Percentiles rank a stretch among this genome's conserved stretches.
Evolutionary conservation across 352 stramenopile species (phyloP).

Genomic region (Phytophthora brassicae): DNA sequence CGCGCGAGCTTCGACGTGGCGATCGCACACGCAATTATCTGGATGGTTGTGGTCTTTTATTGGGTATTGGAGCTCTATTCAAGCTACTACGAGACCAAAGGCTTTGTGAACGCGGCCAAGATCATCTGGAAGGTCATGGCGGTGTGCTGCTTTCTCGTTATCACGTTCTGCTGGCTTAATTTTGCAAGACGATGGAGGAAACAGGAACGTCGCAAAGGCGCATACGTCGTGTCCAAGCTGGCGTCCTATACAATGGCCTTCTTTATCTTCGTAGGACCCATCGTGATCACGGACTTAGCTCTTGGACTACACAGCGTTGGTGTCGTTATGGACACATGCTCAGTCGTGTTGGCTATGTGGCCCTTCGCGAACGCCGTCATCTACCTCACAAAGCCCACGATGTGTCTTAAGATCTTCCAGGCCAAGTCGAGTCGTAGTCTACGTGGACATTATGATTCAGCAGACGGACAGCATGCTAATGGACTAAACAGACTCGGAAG

Average conservation of each 20-base stretch:
- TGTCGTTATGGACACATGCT: slow-evolving; percentile 42
- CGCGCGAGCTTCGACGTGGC: slow-evolving; percentile 66
- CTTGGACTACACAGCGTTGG: slow-evolving; percentile 45
- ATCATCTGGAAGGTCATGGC: slow-evolving; percentile 79
- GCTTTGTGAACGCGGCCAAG: slow-evolving; percentile 51
- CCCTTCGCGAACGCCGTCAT: slow-evolving; percentile 77
- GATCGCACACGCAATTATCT: slow-evolving; percentile 78
- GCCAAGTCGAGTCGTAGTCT: slow-evolving; percentile 19
- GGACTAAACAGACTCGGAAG: slow-evolving; percentile 25
- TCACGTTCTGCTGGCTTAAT: slow-evolving; percentile 57
- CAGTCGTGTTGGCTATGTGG: slow-evolving; percentile 71
- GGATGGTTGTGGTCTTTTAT: slow-evolving; percentile 77
- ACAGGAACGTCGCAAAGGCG: slow-evolving; percentile 46
- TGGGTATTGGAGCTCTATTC: slow-evolving; percentile 75
- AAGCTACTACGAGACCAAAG: slow-evolving; percentile 49
- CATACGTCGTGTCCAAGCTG: slow-evolving; percentile 77
- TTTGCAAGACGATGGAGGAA: slow-evolving; percentile 56
- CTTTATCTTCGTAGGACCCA: slow-evolving; percentile 71
- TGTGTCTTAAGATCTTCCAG: slow-evolving; percentile 63
- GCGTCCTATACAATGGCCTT: slow-evolving; percentile 79
- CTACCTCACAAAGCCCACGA: slow-evolving; percentile 66
- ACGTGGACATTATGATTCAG: slow-evolving; percentile 31
- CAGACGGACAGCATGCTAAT: slow-evolving; percentile 26
- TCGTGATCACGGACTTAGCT: slow-evolving; percentile 64
- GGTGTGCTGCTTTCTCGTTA: slow-evolving; percentile 54